phyloP scores from a whole-genome alignment of 768 basidiomycete genomes.

The Butyriboletus loyo region DNA sequence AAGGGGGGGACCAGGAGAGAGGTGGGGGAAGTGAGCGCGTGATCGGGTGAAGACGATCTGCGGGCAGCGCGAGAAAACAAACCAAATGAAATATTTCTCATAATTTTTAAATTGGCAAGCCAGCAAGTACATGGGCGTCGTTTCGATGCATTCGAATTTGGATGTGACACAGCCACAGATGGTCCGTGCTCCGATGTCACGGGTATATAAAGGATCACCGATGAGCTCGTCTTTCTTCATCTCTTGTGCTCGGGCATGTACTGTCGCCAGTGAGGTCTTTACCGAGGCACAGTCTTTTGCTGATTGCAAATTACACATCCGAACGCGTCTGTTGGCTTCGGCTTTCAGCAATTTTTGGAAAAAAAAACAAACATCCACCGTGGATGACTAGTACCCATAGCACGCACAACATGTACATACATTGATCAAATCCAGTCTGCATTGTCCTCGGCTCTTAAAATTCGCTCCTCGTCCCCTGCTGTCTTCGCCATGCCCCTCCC shows the following conservation, averaged over 20 bases:
- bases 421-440: too few species aligned
- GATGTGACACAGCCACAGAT: neutral
- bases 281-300: slow-evolving; percentile 95
- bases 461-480: too few species aligned
- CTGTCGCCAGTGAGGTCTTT: slow-evolving; percentile 94
- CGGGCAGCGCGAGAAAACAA: neutral
- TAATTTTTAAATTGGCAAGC: neutral
- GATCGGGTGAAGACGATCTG: neutral
- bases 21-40: neutral
- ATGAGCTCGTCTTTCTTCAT: slow-evolving; percentile 36
- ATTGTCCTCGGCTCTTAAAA: too few species aligned
- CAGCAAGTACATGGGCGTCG: too few species aligned
- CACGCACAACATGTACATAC: too few species aligned
- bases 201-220: neutral
- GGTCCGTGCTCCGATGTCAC: neutral
- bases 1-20: neutral
- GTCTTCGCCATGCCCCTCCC: slow-evolving; percentile 63
- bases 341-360: slow-evolving; percentile 91
- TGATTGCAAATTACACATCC: slow-evolving; percentile 98
- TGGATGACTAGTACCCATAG: neutral
- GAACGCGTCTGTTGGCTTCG: slow-evolving; percentile 89
- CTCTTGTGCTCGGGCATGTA: slow-evolving; percentile 96
- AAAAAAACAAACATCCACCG: slow-evolving; percentile 20
- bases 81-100: neutral
- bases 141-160: too few species aligned